Evolutionary conservation across 495 filamentous ascomycete genomes (phyloP), one percentile per base, ranked within the genome.

Genomic region (Penicillium macrosclerotiorum): DNA sequence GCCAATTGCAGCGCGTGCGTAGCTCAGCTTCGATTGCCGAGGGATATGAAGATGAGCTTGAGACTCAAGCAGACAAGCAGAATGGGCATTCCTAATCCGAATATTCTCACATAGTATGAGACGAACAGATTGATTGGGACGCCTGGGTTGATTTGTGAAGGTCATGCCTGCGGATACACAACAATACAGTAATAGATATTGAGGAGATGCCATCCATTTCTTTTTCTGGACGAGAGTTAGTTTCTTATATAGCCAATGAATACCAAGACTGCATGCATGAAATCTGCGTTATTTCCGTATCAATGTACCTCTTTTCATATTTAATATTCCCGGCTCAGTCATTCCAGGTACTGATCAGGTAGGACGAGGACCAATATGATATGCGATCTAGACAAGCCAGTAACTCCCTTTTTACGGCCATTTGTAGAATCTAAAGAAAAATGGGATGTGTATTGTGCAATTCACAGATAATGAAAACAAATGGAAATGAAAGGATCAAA

Each of bases 1-100:
- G 84, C 47, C 83, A 90, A 64, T 59, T 92, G 44, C 69, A 83
- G 59, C 72, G 79, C 27, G 80, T 89, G 13, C 67, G 74, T 19
- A 81, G 78, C 44, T 67, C 77, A 12, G 66, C 65, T 22, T 75
- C 68, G 23, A 67, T 73, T 33, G 75, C 11, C 17, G 25, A 67
- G 18, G 67, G 64, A 26, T 80, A 80, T 40, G 77, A 81, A 37
- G 80, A 84, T 63, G 82, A 85, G 59, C 75, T 83, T 44, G 78
- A 80, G 57, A 71, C 78, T 22, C 70, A 75, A 59, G 63, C 51
- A 3, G 69, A 71, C 3, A 49, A 47, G 13, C 51, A 57, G 33
- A 68, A 69, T 54, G 65, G 62, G 4, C 55, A 61, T 54, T 27
- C 22, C 8, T 34, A 32, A n/a, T n/a, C n/a, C n/a, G n/a, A n/a